Conservation (phyloP, 179 eudicot genomes). For the Amaranthus tricolor region DNA sequence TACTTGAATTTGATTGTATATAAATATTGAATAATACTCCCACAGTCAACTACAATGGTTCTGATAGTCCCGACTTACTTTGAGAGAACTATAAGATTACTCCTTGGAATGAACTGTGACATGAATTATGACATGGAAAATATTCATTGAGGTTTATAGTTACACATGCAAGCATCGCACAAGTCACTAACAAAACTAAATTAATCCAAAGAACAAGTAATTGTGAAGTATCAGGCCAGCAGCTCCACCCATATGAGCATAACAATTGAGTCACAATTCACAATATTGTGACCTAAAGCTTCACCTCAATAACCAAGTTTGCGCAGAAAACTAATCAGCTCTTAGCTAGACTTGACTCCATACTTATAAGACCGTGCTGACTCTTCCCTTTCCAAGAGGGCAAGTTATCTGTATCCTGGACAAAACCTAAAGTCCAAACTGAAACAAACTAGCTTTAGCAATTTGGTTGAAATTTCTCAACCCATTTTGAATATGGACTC, state of each 20-base stretch:
- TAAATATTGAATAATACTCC: background rate
- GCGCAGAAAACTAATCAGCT: constrained; percentile 6
- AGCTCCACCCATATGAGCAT: background rate
- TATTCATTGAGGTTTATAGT: constrained; percentile 6
- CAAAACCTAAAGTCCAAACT: no score
- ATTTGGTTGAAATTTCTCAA: no score
- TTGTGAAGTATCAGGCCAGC: background rate
- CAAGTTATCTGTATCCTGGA: no score
- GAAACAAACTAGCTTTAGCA: no score
- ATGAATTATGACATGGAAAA: background rate
- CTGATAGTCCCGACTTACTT: constrained; percentile 4
- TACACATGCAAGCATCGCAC: background rate
- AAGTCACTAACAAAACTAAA: constrained; percentile 6
- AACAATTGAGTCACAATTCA: background rate
- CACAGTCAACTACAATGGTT: background rate
- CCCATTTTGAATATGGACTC: no score
- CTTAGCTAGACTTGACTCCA: no score
- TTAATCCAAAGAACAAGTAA: background rate
- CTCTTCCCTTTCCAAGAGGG: no score
- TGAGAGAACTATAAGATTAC: background rate
- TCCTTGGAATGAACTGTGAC: background rate
- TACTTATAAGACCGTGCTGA: background rate
- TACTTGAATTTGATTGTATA: no score
- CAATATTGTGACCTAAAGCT: background rate
- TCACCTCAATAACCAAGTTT: constrained; percentile 2